A percentile compares a stretch with the other conserved stretches of the same genome.
phyloP scores from a whole-genome alignment of 2,329 filamentous ascomycete genomes.

The Ceratocystis cacaofunesta region DNA sequence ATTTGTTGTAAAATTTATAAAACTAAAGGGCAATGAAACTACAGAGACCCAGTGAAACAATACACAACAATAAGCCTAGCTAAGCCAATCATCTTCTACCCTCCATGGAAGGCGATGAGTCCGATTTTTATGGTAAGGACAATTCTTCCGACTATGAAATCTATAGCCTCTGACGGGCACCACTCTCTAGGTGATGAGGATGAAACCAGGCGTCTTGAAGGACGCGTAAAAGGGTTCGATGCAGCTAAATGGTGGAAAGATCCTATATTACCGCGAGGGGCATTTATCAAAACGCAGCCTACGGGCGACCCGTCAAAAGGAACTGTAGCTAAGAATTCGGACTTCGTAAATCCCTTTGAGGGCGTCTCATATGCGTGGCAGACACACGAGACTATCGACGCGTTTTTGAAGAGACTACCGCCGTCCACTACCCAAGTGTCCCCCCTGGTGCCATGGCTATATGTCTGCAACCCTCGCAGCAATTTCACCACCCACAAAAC shows the following conservation, averaged over 20 bases:
- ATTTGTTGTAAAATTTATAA: too few relatives aligned
- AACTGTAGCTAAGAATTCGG: constrained; percentile 16
- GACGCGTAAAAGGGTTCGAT: constrained; percentile 37
- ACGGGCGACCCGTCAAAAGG: background rate
- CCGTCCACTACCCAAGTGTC: constrained; percentile 43
- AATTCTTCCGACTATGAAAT: background rate
- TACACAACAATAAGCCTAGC: too few relatives aligned
- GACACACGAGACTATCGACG: constrained; percentile 44
- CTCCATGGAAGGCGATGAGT: constrained; percentile 18
- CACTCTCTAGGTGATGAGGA: constrained; percentile 37
- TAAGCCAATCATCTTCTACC: background rate
- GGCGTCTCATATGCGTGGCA: constrained; percentile 44
- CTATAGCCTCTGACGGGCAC: background rate
- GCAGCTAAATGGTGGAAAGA: constrained; percentile 34
- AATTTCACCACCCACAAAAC: constrained; percentile 24
- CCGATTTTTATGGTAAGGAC: constrained; percentile 20
- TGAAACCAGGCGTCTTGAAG: constrained; percentile 32
- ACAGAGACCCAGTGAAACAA: too few relatives aligned
- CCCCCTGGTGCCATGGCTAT: constrained; percentile 50
- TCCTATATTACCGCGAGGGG: constrained; percentile 18
- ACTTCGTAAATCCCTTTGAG: constrained; percentile 44
- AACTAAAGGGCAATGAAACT: too few relatives aligned
- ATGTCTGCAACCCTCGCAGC: constrained; percentile 49
- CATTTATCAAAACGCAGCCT: constrained; percentile 9
- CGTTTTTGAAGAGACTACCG: constrained; percentile 54